Conservation (phyloP, 768 basidiomycete genomes). For the Cyathus striatus region DNA sequence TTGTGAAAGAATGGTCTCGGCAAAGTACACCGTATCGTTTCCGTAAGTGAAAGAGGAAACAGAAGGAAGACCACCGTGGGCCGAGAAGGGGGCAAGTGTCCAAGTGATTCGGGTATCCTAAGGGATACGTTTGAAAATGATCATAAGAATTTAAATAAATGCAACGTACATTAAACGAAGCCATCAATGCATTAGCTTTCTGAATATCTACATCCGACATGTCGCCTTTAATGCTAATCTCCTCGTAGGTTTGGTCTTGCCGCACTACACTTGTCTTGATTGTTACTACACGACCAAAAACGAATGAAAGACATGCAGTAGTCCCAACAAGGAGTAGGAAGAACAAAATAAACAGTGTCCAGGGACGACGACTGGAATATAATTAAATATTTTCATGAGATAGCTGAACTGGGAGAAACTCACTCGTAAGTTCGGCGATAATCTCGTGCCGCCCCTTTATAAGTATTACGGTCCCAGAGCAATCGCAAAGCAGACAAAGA, state of each 20-base stretch:
- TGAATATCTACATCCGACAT: slow-evolving; percentile 25
- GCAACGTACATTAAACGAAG: too few relatives aligned
- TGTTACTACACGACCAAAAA: slow-evolving; percentile 30
- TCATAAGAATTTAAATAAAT: too few relatives aligned
- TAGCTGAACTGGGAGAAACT: background rate
- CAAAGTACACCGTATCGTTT: slow-evolving; percentile 31
- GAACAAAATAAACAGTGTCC: too few relatives aligned
- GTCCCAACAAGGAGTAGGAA: too few relatives aligned
- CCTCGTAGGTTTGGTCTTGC: slow-evolving; percentile 24
- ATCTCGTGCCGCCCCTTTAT: too few relatives aligned
- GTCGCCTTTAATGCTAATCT: slow-evolving; percentile 28
- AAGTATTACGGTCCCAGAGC: too few relatives aligned
- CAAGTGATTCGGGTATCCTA: slow-evolving; percentile 30
- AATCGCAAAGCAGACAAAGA: too few relatives aligned
- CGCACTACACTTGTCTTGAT: slow-evolving; percentile 26
- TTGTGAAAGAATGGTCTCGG: slow-evolving; percentile 28
- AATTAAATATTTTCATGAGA: background rate
- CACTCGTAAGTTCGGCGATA: too few relatives aligned
- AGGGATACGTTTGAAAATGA: background rate
- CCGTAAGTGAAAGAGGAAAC: too few relatives aligned
- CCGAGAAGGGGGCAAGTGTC: slow-evolving; percentile 34
- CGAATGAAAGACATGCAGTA: too few relatives aligned
- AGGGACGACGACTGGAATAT: slow-evolving; percentile 26
- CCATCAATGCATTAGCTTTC: slow-evolving; percentile 19
- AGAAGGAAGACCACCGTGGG: too few relatives aligned